Conservation (phyloP, 805 yeast species). For the Jamesozyma lodderae region DNA sequence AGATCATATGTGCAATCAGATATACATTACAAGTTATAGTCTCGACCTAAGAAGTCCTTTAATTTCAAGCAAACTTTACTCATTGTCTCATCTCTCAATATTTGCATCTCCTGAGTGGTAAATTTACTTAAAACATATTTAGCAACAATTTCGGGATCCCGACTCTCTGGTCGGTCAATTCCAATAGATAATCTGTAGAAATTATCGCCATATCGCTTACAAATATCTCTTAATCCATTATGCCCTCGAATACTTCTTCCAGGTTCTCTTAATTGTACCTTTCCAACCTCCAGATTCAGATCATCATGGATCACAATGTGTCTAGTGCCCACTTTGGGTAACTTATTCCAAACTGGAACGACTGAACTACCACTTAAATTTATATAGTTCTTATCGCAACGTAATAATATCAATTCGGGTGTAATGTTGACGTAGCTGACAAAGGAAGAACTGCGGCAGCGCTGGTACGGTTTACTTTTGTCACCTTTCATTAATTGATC, state of each 20-base stretch:
- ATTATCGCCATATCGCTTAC: constrained; percentile 35
- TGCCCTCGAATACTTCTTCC: constrained; percentile 70
- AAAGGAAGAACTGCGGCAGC: too few relatives aligned
- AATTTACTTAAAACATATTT: constrained; percentile 56
- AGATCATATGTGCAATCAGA: too few relatives aligned
- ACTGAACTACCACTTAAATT: constrained; percentile 60
- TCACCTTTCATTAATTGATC: constrained; percentile 8
- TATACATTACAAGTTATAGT: too few relatives aligned
- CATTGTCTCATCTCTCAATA: background rate
- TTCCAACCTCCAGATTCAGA: constrained; percentile 55
- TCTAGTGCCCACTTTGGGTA: constrained; percentile 29
- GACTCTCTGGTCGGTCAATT: constrained; percentile 44
- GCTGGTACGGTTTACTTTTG: too few relatives aligned
- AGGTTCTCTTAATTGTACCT: constrained; percentile 50
- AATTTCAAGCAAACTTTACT: too few relatives aligned
- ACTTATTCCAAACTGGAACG: constrained; percentile 37
- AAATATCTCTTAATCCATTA: constrained; percentile 66
- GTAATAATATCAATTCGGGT: constrained; percentile 33
- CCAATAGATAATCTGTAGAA: constrained; percentile 70
- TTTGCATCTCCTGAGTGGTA: constrained; percentile 1
- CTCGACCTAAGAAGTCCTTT: too few relatives aligned
- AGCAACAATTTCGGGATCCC: constrained; percentile 40
- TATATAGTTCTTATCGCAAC: constrained; percentile 51
- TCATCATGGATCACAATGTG: constrained; percentile 75
- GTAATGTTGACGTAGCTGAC: constrained; percentile 11